Percentiles rank a stretch among this genome's conserved stretches.
These are phyloP conservation scores for Aspergillus sp. DNA, from an alignment of 2,329 filamentous ascomycete genomes.

Conservation along the genomic window DNA sequence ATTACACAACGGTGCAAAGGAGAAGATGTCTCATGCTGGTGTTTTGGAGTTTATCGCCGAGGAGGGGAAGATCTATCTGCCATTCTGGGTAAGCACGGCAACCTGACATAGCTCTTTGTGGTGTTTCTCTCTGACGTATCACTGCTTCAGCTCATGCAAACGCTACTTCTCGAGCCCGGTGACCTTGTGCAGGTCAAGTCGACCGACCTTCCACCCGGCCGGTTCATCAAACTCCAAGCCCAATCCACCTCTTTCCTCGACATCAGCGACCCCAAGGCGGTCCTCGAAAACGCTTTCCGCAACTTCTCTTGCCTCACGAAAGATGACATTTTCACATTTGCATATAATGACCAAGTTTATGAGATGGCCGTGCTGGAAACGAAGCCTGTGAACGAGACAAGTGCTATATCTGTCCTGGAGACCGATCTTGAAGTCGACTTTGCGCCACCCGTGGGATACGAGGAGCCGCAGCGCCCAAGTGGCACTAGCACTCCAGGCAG, in stretches of 20 bases:
- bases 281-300: conserved; percentile 93
- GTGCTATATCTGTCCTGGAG: conserved; percentile 89
- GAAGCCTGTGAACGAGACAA: conserved; percentile 80
- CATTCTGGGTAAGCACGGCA: conserved; percentile 75
- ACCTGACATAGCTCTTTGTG: background rate
- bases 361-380: conserved; percentile 92
- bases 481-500: conserved; percentile 88
- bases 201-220: conserved; percentile 86
- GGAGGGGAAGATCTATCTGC: conserved; percentile 93
- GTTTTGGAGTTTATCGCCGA: conserved; percentile 97
- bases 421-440: conserved; percentile 98
- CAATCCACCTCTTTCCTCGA: conserved; percentile 93
- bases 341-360: conserved; percentile 93
- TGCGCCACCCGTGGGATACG: conserved; percentile 89
- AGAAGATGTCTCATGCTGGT: conserved; percentile 84
- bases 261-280: conserved; percentile 95
- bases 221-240: conserved; percentile 94
- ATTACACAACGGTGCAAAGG: conserved; percentile 83
- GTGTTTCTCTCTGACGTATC: conserved; percentile 11
- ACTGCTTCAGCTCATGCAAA: conserved; percentile 80
- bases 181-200: conserved; percentile 95
- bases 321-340: conserved; percentile 93
- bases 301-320: conserved; percentile 94
- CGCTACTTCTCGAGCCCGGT: conserved; percentile 83
- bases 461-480: conserved; percentile 77